These are phyloP conservation scores for Moringa oleifera DNA, from an alignment of 345 rosid genomes.

Conservation along the genomic window DNA sequence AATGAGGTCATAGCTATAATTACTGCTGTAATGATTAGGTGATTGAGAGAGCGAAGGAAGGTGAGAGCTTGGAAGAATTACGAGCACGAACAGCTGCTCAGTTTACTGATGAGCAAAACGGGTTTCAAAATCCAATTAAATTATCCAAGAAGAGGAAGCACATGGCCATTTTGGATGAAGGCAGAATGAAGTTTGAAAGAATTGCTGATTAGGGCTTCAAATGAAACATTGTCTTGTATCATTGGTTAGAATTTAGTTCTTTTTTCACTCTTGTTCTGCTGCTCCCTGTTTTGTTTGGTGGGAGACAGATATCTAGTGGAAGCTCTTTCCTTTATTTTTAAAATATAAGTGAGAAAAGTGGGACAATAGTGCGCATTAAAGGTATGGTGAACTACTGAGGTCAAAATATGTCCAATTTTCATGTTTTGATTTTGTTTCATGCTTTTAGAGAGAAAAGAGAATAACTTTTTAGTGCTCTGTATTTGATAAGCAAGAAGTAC, in stretches of 20 bases:
- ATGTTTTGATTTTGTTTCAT: too few species aligned
- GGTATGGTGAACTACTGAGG: too few species aligned
- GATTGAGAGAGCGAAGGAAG: slow-evolving; percentile 84
- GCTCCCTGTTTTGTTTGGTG: too few species aligned
- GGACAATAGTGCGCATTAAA: too few species aligned
- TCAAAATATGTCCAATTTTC: too few species aligned
- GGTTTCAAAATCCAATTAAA: slow-evolving; percentile 33
- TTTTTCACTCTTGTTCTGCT: background rate
- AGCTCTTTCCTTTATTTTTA: too few species aligned
- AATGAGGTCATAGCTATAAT: background rate
- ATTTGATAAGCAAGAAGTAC: too few species aligned
- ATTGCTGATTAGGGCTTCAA: slow-evolving; percentile 17
- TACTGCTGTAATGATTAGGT: slow-evolving; percentile 32
- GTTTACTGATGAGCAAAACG: slow-evolving; percentile 48
- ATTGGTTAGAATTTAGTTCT: background rate
- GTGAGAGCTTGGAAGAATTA: slow-evolving; percentile 75
- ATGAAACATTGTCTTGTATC: background rate
- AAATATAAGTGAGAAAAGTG: too few species aligned
- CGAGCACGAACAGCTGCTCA: slow-evolving; percentile 74
- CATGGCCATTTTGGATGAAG: slow-evolving; percentile 47
- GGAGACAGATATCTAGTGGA: too few species aligned
- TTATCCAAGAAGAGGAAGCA: slow-evolving; percentile 63
- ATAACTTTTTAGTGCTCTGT: too few species aligned
- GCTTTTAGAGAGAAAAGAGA: too few species aligned
- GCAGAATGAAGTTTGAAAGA: slow-evolving; percentile 49